Evolutionary conservation across 2,329 filamentous ascomycete species (phyloP).

Genomic region (Catunica adiposa): DNA sequence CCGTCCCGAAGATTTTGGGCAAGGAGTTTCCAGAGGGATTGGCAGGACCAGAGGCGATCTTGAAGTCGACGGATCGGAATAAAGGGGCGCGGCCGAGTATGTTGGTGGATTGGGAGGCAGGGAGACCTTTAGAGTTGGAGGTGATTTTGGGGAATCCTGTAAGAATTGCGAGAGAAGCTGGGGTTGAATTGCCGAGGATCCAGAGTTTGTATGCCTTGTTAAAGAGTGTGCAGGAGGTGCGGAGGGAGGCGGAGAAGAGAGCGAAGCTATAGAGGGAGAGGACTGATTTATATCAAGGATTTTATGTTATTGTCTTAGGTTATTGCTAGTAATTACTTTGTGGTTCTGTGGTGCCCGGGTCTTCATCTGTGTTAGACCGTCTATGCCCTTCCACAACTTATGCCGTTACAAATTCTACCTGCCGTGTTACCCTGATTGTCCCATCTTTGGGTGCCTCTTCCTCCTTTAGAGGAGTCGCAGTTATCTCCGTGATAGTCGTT

Average conservation of each 20-base stretch:
- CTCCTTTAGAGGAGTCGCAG: not conserved
- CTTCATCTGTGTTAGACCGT: not conserved
- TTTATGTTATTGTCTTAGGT: too few species aligned
- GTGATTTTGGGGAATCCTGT: constrained; percentile 58
- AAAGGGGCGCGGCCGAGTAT: constrained; percentile 49
- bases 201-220: constrained; percentile 52
- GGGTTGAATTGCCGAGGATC: constrained; percentile 48
- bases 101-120: constrained; percentile 53
- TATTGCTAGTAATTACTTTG: too few species aligned
- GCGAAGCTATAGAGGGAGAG: constrained; percentile 3
- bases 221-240: constrained; percentile 40
- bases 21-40: constrained; percentile 40
- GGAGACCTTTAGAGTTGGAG: constrained; percentile 51
- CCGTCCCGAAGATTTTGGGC: constrained; percentile 46
- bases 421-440: constrained; percentile 6
- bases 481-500: constrained; percentile 6
- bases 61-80: constrained; percentile 47
- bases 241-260: constrained; percentile 25
- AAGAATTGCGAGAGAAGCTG: constrained; percentile 43
- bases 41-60: constrained; percentile 44
- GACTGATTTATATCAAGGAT: too few species aligned
- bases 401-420: not conserved
- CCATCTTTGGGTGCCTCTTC: constrained; percentile 2
- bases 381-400: not conserved
- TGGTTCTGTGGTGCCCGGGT: not conserved